Evolutionary conservation across 2,329 filamentous ascomycete genomes (phyloP), one percentile per base, ranked within the genome.

Genomic region (Lithohypha guttulata): DNA sequence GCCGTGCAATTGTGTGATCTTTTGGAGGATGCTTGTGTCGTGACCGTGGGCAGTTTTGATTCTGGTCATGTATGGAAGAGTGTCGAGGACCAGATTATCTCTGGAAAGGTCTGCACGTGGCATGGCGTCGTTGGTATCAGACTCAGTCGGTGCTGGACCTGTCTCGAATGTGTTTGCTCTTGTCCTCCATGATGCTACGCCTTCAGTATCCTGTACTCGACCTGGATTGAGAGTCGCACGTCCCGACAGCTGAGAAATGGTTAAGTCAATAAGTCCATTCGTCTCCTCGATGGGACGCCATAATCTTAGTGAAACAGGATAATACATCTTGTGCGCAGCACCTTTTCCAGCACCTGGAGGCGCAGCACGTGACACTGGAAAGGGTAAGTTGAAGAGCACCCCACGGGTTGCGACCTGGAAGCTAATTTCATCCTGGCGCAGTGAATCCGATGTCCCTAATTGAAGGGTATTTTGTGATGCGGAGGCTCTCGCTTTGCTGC

Each of bases 341-440:
- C 50, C 51, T 31, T 46, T 52, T 41, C 43, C 55, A n/a, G 43
- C 50, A 46, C 53, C 63, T 51, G 55, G 60, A 52, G 54, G 64
- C 50, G 53, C 58, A 54, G 51, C 65, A 57, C 68, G 72, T 56
- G 84, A 89, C 7, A 98, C 91, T 0, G 89, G 89, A 51, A 75
- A 75, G 2, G 91, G 91, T 2, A 98, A 70, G 7, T 78, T 79
- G 56, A 93, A 93, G 0, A 95, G 62, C 34, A 96, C 63, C 1
- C 91, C 91, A 9, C 87, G 77, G 0, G 93, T 84, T 3, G 86
- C 86, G 13, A 89, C 79, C 49, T 98, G 84, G 48, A 95, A 96
- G 17, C 82, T 79, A 56, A 98, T 87, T 55, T 98, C 91, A 47
- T 95, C 86, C 59, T 96, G 89, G 5, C 87, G 79, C 7, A 96